Percentiles rank a stretch among this genome's conserved stretches.
Conservation (phyloP, 495 filamentous ascomycete genomes). For the Penicillium soppii region DNA sequence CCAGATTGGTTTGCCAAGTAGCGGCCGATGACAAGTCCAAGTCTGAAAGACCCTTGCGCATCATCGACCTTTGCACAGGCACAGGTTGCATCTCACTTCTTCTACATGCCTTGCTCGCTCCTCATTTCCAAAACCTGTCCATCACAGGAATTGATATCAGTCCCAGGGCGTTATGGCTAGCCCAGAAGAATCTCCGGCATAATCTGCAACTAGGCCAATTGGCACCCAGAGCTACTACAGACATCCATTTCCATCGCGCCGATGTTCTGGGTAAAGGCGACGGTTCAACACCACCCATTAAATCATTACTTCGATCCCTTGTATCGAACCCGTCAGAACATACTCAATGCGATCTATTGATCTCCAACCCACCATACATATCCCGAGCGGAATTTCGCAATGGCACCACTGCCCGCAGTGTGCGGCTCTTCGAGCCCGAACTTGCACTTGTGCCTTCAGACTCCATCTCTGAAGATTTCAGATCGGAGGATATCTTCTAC, state of each 20-base stretch:
- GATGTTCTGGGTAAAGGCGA: constrained; percentile 51
- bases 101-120: constrained; percentile 55
- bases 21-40: background rate
- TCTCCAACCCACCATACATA: constrained; percentile 92
- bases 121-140: constrained; percentile 24
- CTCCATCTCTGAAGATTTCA: background rate
- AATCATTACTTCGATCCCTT: constrained; percentile 2
- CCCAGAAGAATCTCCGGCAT: constrained; percentile 56
- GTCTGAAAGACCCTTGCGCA: constrained; percentile 37
- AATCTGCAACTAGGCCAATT: constrained; percentile 42
- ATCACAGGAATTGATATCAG: constrained; percentile 44
- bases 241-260: constrained; percentile 50
- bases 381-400: constrained; percentile 55
- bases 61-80: constrained; percentile 87
- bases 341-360: constrained; percentile 62
- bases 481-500: constrained; percentile 43
- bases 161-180: constrained; percentile 57
- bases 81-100: constrained; percentile 88
- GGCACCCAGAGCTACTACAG: constrained; percentile 20
- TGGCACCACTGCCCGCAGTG: constrained; percentile 64
- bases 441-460: constrained; percentile 70
- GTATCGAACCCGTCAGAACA: background rate
- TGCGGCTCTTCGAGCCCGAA: constrained; percentile 76
- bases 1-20: constrained; percentile 37
- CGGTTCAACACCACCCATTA: constrained; percentile 9